Evolutionary conservation across 139 green algal genomes (phyloP), one percentile per base, ranked within the genome.

Genomic region (Micractinium sp.): DNA sequence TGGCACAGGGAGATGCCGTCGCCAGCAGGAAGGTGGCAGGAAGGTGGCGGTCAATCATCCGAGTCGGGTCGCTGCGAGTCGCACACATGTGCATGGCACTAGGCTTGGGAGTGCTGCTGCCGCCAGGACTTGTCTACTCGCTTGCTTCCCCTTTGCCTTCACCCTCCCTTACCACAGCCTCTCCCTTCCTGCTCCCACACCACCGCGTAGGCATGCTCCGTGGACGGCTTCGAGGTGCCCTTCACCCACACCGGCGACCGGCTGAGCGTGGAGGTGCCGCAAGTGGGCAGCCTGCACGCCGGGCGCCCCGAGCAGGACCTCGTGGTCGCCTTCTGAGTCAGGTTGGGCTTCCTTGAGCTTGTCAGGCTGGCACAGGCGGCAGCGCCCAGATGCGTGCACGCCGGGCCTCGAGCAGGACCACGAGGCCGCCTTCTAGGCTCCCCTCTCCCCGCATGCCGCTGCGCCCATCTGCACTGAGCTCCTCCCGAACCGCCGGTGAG

Each of bases 181-280:
- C 36, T 23, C 38, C 76, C 56, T 16, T 16, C 75, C 38, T 33
- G 0, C 76, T 23, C 33, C 13, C n/a, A n/a, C 47, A 56, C 47
- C 47, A 56, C 9, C 47, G 7, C 47, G 15, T 69, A 82, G 71
- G 47, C 36, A 69, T 88, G 85, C 85, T 53, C 31, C 4, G 85
- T 88, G 85, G 85, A 88, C 22, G 85, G 85, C 41, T 88, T 90
- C 29, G 86, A 84, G 63, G 78, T 86, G 86, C 31, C 38, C 25
- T 90, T 90, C 35, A 38, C 63, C 41, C 63, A 86, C 38, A 1
- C 4, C 15, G 77, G 61, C 77, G 38, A 80, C 38, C 77, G 78
- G 33, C 39, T 90, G 38, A 73, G 9, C 16, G 63, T 90, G 13
- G 60, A 90, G 39, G 86, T 90, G 86, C 86, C 86, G 3, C 85